Evolutionary conservation across 306 rosid genomes (phyloP).

Genomic region (Corylus heterophylla): DNA sequence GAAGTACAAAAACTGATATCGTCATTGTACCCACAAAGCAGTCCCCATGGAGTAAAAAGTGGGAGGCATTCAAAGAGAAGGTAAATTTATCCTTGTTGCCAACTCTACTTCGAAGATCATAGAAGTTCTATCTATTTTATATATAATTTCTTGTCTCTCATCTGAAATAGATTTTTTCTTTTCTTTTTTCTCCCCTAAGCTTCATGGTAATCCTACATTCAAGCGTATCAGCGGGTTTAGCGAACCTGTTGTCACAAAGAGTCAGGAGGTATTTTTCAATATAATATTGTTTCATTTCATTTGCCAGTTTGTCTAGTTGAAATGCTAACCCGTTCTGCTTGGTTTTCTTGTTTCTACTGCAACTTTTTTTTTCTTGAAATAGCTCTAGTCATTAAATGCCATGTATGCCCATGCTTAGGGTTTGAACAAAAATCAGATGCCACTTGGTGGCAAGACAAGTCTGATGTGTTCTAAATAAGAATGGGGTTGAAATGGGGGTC

Average conservation of each 20-base stretch:
- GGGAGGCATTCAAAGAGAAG: slow-evolving; percentile 78
- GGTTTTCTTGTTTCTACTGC: neutral
- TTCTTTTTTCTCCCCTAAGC: slow-evolving; percentile 37
- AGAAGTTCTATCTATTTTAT: slow-evolving; percentile 10
- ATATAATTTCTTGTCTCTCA: neutral
- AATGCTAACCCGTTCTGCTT: neutral
- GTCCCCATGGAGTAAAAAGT: slow-evolving; percentile 72
- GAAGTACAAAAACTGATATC: slow-evolving; percentile 69
- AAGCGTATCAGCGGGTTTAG: slow-evolving; percentile 52
- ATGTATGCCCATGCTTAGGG: neutral
- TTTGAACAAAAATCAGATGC: neutral
- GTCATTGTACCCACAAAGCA: slow-evolving; percentile 62
- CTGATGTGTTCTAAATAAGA: neutral
- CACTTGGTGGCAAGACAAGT: neutral
- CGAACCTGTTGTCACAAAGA: slow-evolving; percentile 72
- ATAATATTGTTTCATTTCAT: slow-evolving; percentile 18
- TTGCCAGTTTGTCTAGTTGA: neutral
- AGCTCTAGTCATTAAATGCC: neutral
- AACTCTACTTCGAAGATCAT: slow-evolving; percentile 3
- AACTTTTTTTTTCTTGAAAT: neutral
- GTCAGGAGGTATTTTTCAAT: slow-evolving; percentile 73
- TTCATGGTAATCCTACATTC: slow-evolving; percentile 58
- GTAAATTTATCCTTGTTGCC: slow-evolving; percentile 32
- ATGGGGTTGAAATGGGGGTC: neutral
- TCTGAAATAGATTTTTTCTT: slow-evolving; percentile 2